Percentiles rank a stretch among this genome's conserved stretches.
Evolutionary conservation across 164 flowering plant species (phyloP).

Genomic region (Chimonanthus praecox): DNA sequence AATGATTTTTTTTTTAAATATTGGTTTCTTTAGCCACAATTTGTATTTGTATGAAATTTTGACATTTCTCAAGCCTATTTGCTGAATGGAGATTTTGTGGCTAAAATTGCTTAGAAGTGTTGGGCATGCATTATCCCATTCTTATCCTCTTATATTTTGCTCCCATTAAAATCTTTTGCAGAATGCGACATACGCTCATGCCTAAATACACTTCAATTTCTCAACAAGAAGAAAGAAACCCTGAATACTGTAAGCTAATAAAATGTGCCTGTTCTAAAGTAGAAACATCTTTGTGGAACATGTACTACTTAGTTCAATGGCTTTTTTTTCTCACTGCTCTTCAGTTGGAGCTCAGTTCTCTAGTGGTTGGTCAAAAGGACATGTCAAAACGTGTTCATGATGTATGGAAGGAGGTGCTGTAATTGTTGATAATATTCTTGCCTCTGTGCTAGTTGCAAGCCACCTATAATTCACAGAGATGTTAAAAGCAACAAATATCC

Average conservation of each 20-base stretch:
- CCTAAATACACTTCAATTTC: conserved; percentile 96
- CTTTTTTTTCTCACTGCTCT: conserved; percentile 13
- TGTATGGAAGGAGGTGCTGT: conserved; percentile 85
- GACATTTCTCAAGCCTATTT: too few species aligned
- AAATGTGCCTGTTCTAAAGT: not conserved
- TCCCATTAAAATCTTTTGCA: conserved; percentile 22
- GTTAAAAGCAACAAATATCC: conserved; percentile 42
- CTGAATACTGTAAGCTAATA: conserved; percentile 66
- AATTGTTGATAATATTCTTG: not conserved
- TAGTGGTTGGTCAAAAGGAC: conserved; percentile 94
- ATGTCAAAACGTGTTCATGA: conserved; percentile 73
- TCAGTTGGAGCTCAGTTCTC: conserved; percentile 79
- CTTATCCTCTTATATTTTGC: not conserved
- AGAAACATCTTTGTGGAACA: not conserved
- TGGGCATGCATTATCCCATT: too few species aligned
- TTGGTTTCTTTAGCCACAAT: too few species aligned
- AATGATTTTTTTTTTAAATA: too few species aligned
- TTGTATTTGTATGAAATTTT: too few species aligned
- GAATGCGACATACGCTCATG: conserved; percentile 97
- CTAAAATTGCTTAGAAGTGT: too few species aligned
- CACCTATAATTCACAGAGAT: conserved; percentile 55
- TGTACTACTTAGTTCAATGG: conserved; percentile 2
- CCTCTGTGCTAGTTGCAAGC: conserved; percentile 31
- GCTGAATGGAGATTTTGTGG: too few species aligned
- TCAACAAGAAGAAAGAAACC: conserved; percentile 72